Evolutionary conservation across 1,284 basidiomycete species (phyloP).

Genomic region (Sutorius eximius): DNA sequence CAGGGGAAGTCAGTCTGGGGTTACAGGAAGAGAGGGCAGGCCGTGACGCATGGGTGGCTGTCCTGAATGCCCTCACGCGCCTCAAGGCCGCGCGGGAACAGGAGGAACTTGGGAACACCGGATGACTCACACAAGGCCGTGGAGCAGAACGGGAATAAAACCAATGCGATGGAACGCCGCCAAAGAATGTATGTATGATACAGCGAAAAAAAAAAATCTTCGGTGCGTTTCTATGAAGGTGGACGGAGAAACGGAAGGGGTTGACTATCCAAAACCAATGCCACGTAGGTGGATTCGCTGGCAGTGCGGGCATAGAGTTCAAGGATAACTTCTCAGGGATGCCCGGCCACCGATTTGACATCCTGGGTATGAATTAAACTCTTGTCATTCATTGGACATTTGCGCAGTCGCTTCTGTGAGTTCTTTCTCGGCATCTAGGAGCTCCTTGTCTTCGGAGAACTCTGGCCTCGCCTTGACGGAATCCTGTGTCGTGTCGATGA

Average conservation of each 20-base stretch:
- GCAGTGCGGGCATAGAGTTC: constrained; percentile 22
- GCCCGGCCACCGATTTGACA: constrained; percentile 1
- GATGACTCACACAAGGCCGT: constrained; percentile 9
- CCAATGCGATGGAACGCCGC: constrained; percentile 4
- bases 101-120: constrained; percentile 21
- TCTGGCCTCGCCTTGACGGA: constrained; percentile 49
- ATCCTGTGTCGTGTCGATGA: constrained; percentile 38
- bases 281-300: constrained; percentile 10
- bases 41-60: constrained; percentile 73
- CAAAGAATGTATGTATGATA: constrained; percentile 2
- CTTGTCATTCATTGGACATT: constrained; percentile 9
- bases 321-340: constrained; percentile 18
- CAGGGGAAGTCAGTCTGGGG: constrained; percentile 48
- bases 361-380: constrained; percentile 26
- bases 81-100: constrained; percentile 50
- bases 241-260: constrained; percentile 1
- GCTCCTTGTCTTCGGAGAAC: constrained; percentile 51
- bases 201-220: not conserved
- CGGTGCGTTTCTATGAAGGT: not conserved
- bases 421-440: constrained; percentile 60
- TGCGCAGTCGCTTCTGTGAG: constrained; percentile 50
- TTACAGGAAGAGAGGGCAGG: constrained; percentile 75
- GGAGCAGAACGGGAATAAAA: constrained; percentile 23
- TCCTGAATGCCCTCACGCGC: constrained; percentile 62
- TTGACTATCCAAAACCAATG: constrained; percentile 1